Base-by-base conservation (phyloP, 495 filamentous ascomycete genomes). In the Gamarada debralockiae region DNA sequence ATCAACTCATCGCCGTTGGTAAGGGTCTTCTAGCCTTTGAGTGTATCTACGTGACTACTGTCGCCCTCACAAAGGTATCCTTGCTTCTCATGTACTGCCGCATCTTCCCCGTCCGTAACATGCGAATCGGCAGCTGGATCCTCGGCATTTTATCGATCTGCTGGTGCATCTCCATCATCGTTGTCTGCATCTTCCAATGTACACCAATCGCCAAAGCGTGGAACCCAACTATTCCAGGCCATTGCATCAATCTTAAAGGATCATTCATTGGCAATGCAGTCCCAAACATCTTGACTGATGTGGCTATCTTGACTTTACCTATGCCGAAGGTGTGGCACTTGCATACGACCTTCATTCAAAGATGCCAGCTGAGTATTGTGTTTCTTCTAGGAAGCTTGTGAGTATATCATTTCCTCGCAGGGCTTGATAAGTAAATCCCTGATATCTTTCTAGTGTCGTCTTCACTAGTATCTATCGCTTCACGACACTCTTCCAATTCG, bases 211-310 rank as follows among this genome's bases (percentile, higher is more conserved):
- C 13, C 13, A 50, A 50, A 31, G 33, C 27, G 15, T 50, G 48
- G 48, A 6, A 21, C 3, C 48, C 48, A 3, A 39, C 27, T 24
- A 15, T 39, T 5, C 6, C 33, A 4, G 48, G 48, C 20, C 3
- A 8, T 3, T 50, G 48, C 37, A 50, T 50, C 34, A 39, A 50
- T 31, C 8, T 50, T 15, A 50, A 34, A 27, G 48, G 23, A 14
- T 39, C 43, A 15, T 47, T 47, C 27, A 65, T 74, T 7, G 68
- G 64, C 0, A 65, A 66, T 25, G 65, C 71, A 20, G 62, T 73
- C 5, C 67, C 71, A 9, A 77, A 78, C 33, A 71, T 77, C 20
- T 39, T 67, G 0, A 67, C 69, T 0, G 74, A 76, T 57, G 59
- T 68, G 12, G 60, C 67, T 7, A 67, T 78, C 8, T 63, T 78